A percentile compares a stretch with the other conserved stretches of the same genome.
Conservation (phyloP, 73 alveolate species). For the Paramecium sonneborni region DNA sequence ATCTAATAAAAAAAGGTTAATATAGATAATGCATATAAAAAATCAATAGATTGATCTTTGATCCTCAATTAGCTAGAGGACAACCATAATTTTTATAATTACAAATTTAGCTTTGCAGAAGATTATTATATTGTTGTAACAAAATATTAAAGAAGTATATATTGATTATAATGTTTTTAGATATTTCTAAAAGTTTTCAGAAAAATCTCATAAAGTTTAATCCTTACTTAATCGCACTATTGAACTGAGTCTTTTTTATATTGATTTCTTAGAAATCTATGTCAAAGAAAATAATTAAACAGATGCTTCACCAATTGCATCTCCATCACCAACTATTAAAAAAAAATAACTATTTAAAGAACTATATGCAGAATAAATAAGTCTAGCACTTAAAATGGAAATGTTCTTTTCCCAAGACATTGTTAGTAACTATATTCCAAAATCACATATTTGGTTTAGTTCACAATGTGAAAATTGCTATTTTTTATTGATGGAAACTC, state of each 20-base stretch:
- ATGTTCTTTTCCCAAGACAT: neutral
- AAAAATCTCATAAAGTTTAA: slow-evolving; percentile 12
- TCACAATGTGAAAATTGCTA: neutral
- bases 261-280: neutral
- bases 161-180: neutral
- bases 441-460: slow-evolving; percentile 1
- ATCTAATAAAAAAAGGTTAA: neutral
- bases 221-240: slow-evolving; percentile 16
- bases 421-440: neutral
- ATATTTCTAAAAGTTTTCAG: neutral
- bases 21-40: slow-evolving; percentile 2
- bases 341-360: slow-evolving; percentile 23
- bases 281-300: neutral
- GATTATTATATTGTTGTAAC: slow-evolving; percentile 1
- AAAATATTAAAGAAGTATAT: neutral
- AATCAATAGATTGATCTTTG: neutral
- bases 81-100: neutral
- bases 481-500: neutral
- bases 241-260: slow-evolving; percentile 1
- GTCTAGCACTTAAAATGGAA: neutral
- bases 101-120: neutral
- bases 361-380: neutral
- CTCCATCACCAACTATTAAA: slow-evolving; percentile 38
- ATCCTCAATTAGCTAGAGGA: neutral
- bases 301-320: neutral